Conservation (phyloP, 2,329 filamentous ascomycete species). For the Westerdykella ornata region DNA sequence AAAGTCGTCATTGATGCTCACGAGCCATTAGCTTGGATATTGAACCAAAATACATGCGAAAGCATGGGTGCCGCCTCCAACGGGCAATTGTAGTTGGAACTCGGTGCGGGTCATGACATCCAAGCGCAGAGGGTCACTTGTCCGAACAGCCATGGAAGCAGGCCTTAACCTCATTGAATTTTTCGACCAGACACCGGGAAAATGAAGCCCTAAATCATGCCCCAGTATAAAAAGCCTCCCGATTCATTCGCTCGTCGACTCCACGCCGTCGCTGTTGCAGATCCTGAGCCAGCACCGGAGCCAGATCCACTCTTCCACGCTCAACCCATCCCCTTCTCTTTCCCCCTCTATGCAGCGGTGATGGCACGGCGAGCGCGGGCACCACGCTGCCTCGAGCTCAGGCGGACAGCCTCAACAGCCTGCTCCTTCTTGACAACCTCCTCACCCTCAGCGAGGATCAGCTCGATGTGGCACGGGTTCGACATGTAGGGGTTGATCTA, state of each 20-base stretch:
- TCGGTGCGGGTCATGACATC: too few species aligned
- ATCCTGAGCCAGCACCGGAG: constrained; percentile 17
- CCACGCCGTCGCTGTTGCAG: constrained; percentile 33
- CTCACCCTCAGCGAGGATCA: constrained; percentile 96
- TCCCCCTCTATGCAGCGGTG: constrained; percentile 45
- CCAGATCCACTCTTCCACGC: constrained; percentile 11
- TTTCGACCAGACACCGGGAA: constrained; percentile 36
- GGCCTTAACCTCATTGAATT: constrained; percentile 30
- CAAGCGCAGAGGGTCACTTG: too few species aligned
- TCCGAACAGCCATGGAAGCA: constrained; percentile 15
- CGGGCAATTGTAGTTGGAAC: too few species aligned
- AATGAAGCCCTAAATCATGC: constrained; percentile 35
- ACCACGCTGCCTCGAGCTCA: constrained; percentile 91
- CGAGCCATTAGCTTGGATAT: too few species aligned
- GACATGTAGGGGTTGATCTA: constrained; percentile 99
- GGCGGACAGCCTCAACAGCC: constrained; percentile 56
- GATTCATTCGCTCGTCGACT: constrained; percentile 38
- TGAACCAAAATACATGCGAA: too few species aligned
- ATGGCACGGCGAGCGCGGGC: constrained; percentile 55
- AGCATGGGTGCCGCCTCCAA: too few species aligned
- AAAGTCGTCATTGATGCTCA: too few species aligned
- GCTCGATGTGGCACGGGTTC: constrained; percentile 99
- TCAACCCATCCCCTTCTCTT: constrained; percentile 13
- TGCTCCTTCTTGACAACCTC: constrained; percentile 90
- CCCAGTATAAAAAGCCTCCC: constrained; percentile 31